phyloP scores from a whole-genome alignment of 139 green algal genomes.

The Nannochloris sp. region DNA sequence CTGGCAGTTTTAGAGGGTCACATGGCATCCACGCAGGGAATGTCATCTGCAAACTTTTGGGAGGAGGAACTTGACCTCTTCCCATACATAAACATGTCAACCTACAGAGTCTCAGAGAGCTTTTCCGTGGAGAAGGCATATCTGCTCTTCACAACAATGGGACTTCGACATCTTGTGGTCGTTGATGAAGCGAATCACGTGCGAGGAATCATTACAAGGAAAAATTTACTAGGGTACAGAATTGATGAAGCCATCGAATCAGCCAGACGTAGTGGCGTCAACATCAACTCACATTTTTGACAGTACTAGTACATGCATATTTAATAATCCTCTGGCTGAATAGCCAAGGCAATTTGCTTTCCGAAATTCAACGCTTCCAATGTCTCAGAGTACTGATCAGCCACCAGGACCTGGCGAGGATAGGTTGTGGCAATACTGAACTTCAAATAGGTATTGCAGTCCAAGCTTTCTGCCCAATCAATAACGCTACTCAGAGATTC shows the following conservation, averaged over 20 bases:
- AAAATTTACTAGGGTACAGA: conserved; percentile 71
- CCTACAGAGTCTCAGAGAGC: conserved; percentile 49
- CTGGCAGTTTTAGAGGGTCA: conserved; percentile 45
- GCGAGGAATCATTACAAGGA: conserved; percentile 66
- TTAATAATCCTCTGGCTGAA: conserved; percentile 53
- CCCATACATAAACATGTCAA: conserved; percentile 70
- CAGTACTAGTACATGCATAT: background rate
- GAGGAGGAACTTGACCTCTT: conserved; percentile 59
- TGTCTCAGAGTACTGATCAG: conserved; percentile 8
- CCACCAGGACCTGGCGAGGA: conserved; percentile 33
- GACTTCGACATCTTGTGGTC: conserved; percentile 67
- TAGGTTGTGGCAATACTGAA: conserved; percentile 64
- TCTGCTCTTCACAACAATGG: conserved; percentile 73
- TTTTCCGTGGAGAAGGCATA: conserved; percentile 75
- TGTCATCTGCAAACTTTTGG: conserved; percentile 19
- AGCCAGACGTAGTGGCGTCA: conserved; percentile 1
- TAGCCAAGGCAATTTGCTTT: conserved; percentile 56
- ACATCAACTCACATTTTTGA: background rate
- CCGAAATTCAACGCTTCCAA: conserved; percentile 45
- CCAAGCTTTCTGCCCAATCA: conserved; percentile 63
- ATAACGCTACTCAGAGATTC: conserved; percentile 38
- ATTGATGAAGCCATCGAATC: conserved; percentile 46
- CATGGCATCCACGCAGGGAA: conserved; percentile 8
- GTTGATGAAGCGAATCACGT: conserved; percentile 66
- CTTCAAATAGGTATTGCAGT: conserved; percentile 26